A percentile compares a stretch with the other conserved stretches of the same genome.
These are phyloP conservation scores for Bruguiera gymnorhiza DNA, from an alignment of 345 rosid species.

Conservation along the genomic window DNA sequence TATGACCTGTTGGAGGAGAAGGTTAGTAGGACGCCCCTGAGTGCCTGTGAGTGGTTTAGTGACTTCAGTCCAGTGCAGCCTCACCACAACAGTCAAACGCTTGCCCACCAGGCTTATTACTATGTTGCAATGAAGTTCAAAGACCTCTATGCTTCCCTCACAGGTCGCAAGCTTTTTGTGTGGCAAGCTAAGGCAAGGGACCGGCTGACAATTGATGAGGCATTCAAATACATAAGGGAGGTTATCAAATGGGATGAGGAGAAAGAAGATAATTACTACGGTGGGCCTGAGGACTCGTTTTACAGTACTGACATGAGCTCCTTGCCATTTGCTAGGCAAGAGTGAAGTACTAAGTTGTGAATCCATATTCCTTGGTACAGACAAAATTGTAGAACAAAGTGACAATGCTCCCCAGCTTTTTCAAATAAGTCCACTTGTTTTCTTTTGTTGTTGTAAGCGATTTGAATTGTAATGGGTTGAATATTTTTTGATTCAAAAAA, in stretches of 20 bases:
- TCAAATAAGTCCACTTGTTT: background rate
- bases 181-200: conserved; percentile 92
- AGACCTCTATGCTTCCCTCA: conserved; percentile 69
- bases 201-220: conserved; percentile 63
- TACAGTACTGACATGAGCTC: conserved; percentile 95
- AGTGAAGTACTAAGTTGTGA: conserved; percentile 17
- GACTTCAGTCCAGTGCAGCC: conserved; percentile 79
- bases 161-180: conserved; percentile 81
- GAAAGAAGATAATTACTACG: conserved; percentile 71
- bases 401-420: background rate
- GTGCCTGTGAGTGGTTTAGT: conserved; percentile 76
- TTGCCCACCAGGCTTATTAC: conserved; percentile 91
- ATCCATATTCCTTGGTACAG: conserved; percentile 1
- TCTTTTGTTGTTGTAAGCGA: background rate
- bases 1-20: conserved; percentile 90
- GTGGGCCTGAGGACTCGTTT: conserved; percentile 77
- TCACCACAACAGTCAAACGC: conserved; percentile 57
- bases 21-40: conserved; percentile 58
- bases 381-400: conserved; percentile 3
- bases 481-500: too few relatives aligned
- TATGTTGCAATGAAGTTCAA: conserved; percentile 94
- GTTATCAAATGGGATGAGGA: conserved; percentile 97
- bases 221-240: conserved; percentile 86
- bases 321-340: conserved; percentile 60
- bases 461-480: background rate